Conservation (phyloP, 441 rosid species). For the Adansonia gregorii region DNA sequence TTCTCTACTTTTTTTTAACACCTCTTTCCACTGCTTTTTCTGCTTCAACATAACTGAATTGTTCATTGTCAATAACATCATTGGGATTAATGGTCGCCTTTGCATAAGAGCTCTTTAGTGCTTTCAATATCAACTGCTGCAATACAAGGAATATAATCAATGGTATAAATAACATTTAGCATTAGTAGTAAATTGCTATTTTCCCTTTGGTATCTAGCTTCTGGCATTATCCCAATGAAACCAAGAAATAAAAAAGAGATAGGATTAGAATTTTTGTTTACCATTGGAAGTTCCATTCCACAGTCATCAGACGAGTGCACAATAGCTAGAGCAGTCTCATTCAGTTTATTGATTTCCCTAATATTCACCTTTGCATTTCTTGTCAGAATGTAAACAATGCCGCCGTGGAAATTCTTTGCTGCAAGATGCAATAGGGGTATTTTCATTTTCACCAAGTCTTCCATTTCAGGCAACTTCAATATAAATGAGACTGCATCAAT, state of each 20-base stretch:
- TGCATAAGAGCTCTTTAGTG: background rate
- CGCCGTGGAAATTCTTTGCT: slow-evolving; percentile 14
- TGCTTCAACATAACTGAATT: background rate
- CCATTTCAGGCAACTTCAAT: slow-evolving; percentile 26
- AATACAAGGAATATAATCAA: background rate
- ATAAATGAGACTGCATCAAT: slow-evolving; percentile 12
- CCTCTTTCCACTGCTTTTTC: background rate
- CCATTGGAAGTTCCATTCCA: slow-evolving; percentile 22
- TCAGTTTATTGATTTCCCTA: background rate
- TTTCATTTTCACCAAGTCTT: slow-evolving; percentile 32
- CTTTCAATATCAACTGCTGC: slow-evolving; percentile 25
- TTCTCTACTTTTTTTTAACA: background rate
- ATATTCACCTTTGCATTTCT: slow-evolving; percentile 10
- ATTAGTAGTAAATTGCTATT: background rate
- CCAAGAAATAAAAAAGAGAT: background rate
- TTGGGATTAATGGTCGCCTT: background rate
- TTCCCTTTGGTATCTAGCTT: too few relatives aligned
- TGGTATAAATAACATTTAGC: background rate
- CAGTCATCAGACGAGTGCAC: background rate
- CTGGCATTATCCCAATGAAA: background rate
- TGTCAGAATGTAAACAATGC: slow-evolving; percentile 9
- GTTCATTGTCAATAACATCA: background rate
- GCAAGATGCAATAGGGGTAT: slow-evolving; percentile 36
- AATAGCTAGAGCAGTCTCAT: background rate
- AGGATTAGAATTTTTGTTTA: background rate